Conservation (phyloP, 2,329 filamentous ascomycete genomes). For the Penicillium concentricum region DNA sequence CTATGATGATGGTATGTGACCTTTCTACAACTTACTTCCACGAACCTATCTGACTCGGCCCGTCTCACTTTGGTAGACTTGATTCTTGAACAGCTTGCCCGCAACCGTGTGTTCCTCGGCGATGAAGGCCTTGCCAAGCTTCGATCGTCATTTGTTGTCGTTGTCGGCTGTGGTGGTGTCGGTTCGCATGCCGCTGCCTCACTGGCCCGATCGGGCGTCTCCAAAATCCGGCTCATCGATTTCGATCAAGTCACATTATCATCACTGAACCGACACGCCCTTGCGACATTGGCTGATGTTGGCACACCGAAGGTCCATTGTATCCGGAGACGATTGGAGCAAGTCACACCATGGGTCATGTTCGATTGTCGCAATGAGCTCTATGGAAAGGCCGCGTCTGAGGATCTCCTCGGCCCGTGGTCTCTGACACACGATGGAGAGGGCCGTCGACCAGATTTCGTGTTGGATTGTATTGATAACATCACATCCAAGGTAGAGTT, state of each 20-base stretch:
- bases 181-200: constrained; percentile 88
- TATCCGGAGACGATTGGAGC: constrained; percentile 73
- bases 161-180: constrained; percentile 92
- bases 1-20: constrained; percentile 58
- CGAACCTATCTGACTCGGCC: constrained; percentile 5
- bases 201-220: constrained; percentile 83
- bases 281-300: constrained; percentile 91
- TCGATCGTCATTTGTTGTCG: constrained; percentile 76
- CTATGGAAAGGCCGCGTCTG: constrained; percentile 68
- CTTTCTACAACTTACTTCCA: background rate
- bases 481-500: constrained; percentile 94
- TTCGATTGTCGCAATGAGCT: constrained; percentile 86
- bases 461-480: constrained; percentile 98
- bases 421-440: constrained; percentile 45
- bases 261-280: constrained; percentile 91
- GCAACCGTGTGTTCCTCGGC: constrained; percentile 87
- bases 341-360: constrained; percentile 85
- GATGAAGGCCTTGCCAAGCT: constrained; percentile 77
- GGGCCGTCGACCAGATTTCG: constrained; percentile 68
- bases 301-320: constrained; percentile 89
- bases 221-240: constrained; percentile 84
- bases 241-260: constrained; percentile 97
- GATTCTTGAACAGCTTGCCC: constrained; percentile 88
- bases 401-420: constrained; percentile 67
- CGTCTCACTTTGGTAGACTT: constrained; percentile 58